Conservation (phyloP, 345 rosid species). For the Pistacia vera region DNA sequence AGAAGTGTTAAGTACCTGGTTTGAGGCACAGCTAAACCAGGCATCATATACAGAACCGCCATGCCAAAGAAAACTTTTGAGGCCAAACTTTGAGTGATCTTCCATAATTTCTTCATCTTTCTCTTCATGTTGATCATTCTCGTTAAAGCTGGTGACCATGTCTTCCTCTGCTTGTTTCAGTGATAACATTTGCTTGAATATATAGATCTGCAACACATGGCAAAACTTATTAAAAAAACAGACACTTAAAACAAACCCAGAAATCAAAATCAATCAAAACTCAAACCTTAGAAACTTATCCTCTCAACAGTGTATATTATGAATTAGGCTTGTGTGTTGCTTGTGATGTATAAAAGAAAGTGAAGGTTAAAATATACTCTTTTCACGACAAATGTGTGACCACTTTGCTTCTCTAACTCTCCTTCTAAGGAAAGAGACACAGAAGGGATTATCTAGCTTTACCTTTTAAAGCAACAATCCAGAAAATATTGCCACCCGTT, state of each 20-base stretch:
- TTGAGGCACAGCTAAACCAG: slow-evolving; percentile 89
- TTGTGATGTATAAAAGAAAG: slow-evolving; percentile 10
- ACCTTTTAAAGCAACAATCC: slow-evolving; percentile 20
- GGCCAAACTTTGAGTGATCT: slow-evolving; percentile 34
- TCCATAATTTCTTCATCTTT: slow-evolving; percentile 32
- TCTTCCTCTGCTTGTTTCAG: slow-evolving; percentile 56
- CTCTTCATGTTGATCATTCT: slow-evolving; percentile 35
- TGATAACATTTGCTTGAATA: slow-evolving; percentile 33
- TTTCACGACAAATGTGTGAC: slow-evolving; percentile 33
- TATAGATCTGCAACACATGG: slow-evolving; percentile 28
- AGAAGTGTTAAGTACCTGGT: slow-evolving; percentile 47
- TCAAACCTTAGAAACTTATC: slow-evolving; percentile 5
- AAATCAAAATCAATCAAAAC: not conserved
- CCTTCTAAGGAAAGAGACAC: slow-evolving; percentile 10
- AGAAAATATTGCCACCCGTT: not conserved
- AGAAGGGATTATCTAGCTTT: slow-evolving; percentile 23
- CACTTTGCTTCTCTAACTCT: slow-evolving; percentile 18
- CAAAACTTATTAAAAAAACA: not conserved
- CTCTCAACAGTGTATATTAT: not conserved
- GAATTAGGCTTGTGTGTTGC: not conserved
- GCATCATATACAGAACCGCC: slow-evolving; percentile 92
- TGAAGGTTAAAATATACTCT: not conserved
- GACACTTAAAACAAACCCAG: slow-evolving; percentile 10
- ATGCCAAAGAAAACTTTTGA: slow-evolving; percentile 73
- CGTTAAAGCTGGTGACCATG: slow-evolving; percentile 48